A percentile compares a stretch with the other conserved stretches of the same genome.
These are phyloP conservation scores for Elaeis guineensis DNA, from an alignment of 176 grass and related monocot species.

Conservation along the genomic window DNA sequence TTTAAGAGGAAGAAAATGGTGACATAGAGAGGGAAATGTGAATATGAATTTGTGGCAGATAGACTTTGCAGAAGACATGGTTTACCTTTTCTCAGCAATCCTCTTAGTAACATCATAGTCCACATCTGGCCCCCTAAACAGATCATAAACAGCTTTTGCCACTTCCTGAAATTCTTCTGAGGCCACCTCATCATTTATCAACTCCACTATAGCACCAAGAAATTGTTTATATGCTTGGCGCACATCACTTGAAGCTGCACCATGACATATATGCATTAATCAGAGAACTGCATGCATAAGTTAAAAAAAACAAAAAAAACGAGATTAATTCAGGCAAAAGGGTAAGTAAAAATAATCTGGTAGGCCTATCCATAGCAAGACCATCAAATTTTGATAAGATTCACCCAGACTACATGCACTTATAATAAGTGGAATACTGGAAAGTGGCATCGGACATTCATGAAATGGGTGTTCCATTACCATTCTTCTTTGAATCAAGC, in stretches of 20 bases:
- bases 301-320: not conserved
- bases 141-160: slow-evolving; percentile 49
- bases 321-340: not conserved
- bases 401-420: too few species aligned
- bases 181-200: slow-evolving; percentile 68
- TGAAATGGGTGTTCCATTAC: too few species aligned
- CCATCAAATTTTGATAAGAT: too few species aligned
- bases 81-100: slow-evolving; percentile 34
- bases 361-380: too few species aligned
- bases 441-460: too few species aligned
- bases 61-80: not conserved
- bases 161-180: slow-evolving; percentile 74
- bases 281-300: slow-evolving; percentile 10
- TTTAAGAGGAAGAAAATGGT: slow-evolving; percentile 2
- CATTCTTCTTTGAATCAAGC: too few species aligned
- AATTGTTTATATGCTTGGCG: slow-evolving; percentile 78
- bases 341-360: too few species aligned
- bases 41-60: not conserved
- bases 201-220: slow-evolving; percentile 57
- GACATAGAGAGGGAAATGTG: not conserved
- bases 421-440: too few species aligned
- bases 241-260: slow-evolving; percentile 62
- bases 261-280: slow-evolving; percentile 14
- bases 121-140: slow-evolving; percentile 32
- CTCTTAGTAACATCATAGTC: slow-evolving; percentile 21